These are phyloP conservation scores for Nymphaea thermarum DNA, from an alignment of 164 flowering plant genomes.

Conservation along the genomic window DNA sequence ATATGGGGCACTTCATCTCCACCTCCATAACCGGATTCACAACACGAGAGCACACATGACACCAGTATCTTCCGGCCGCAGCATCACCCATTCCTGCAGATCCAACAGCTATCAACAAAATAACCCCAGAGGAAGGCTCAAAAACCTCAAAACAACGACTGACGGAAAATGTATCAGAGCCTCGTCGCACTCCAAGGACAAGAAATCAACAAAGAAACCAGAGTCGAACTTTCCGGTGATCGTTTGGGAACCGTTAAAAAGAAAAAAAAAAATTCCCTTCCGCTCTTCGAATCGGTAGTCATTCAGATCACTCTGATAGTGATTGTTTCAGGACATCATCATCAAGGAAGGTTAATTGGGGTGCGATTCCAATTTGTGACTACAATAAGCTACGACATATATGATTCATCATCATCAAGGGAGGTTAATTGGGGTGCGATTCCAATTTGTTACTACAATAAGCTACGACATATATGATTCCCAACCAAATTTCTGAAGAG, in stretches of 20 bases:
- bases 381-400: neutral
- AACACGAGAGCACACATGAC: conserved; percentile 53
- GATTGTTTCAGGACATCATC: neutral
- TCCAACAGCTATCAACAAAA: neutral
- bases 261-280: too few species aligned
- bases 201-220: neutral
- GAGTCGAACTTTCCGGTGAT: neutral
- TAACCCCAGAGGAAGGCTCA: neutral
- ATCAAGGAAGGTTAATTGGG: too few species aligned
- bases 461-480: neutral
- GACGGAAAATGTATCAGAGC: neutral
- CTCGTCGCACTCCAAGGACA: neutral
- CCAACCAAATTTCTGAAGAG: neutral
- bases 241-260: neutral
- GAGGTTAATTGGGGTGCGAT: neutral
- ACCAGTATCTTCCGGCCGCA: conserved; percentile 51
- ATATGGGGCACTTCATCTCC: conserved; percentile 69
- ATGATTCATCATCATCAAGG: too few species aligned
- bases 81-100: conserved; percentile 40
- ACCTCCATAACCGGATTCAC: conserved; percentile 56
- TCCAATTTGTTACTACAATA: neutral
- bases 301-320: too few species aligned
- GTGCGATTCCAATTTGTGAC: neutral
- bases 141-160: neutral
- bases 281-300: too few species aligned